Conservation (phyloP, 2,329 filamentous ascomycete species). For the Bipolaris oryzae region DNA sequence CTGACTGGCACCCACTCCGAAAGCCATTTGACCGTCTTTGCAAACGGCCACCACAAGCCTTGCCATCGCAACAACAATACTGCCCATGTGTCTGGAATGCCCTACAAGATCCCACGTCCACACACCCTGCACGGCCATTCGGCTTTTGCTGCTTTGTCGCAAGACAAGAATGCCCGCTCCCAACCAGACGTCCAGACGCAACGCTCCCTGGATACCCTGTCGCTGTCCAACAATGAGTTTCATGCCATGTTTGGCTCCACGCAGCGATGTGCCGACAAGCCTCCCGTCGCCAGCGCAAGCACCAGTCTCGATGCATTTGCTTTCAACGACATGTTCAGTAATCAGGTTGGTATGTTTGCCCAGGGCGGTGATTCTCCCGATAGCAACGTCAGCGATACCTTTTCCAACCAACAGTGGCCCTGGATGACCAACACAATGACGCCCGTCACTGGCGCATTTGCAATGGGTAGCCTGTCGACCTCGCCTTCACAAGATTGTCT, state of each 20-base stretch:
- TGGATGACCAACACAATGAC: slow-evolving; percentile 37
- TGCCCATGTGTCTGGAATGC: slow-evolving; percentile 66
- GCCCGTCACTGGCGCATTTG: slow-evolving; percentile 39
- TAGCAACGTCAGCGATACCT: slow-evolving; percentile 41
- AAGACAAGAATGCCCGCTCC: slow-evolving; percentile 30
- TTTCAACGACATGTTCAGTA: slow-evolving; percentile 39
- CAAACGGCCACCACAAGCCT: slow-evolving; percentile 69
- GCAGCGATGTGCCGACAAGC: slow-evolving; percentile 34
- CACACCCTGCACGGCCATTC: slow-evolving; percentile 45
- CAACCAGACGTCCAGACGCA: slow-evolving; percentile 31
- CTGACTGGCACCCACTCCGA: slow-evolving; percentile 65
- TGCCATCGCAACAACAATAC: slow-evolving; percentile 69
- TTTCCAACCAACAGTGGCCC: slow-evolving; percentile 43
- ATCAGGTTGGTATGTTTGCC: slow-evolving; percentile 28
- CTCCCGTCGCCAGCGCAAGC: slow-evolving; percentile 35
- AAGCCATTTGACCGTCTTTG: slow-evolving; percentile 64
- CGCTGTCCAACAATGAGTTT: slow-evolving; percentile 46
- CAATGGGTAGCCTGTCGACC: slow-evolving; percentile 46
- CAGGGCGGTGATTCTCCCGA: slow-evolving; percentile 45
- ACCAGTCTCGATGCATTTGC: slow-evolving; percentile 38
- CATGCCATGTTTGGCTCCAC: slow-evolving; percentile 45
- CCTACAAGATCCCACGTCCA: slow-evolving; percentile 65
- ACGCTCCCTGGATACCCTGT: slow-evolving; percentile 45
- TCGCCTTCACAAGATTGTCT: slow-evolving; percentile 49
- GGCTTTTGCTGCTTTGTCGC: slow-evolving; percentile 36